Evolutionary conservation across 2,329 filamentous ascomycete species (phyloP).

Genomic region (Macrophomina tecta): DNA sequence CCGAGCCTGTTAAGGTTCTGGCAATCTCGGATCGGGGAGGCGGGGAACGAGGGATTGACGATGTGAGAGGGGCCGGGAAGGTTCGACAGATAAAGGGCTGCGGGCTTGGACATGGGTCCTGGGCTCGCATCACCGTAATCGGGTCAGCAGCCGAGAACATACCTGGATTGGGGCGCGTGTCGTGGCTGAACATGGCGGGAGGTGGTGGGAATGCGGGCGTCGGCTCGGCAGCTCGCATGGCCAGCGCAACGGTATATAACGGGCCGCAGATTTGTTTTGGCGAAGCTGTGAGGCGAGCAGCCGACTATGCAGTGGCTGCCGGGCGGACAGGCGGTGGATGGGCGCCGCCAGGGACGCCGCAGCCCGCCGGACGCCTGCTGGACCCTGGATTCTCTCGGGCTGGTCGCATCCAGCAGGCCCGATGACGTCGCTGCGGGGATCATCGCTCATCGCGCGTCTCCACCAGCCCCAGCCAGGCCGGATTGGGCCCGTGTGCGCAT

Average conservation of each 20-base stretch:
- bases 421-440: neutral
- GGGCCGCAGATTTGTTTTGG: neutral
- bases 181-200: neutral
- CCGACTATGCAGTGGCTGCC: neutral
- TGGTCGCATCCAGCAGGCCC: neutral
- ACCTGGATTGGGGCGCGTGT: neutral
- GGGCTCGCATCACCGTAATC: neutral
- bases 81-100: neutral
- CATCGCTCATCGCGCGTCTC: neutral
- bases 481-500: neutral
- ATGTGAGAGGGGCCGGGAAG: neutral
- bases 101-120: neutral
- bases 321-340: neutral
- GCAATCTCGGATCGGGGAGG: neutral
- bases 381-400: neutral
- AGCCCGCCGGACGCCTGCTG: neutral
- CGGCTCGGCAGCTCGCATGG: too few relatives aligned
- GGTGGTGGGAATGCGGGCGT: neutral
- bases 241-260: neutral
- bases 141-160: neutral
- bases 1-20: neutral
- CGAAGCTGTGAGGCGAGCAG: neutral
- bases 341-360: neutral
- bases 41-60: neutral
- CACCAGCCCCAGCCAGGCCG: conserved; percentile 7